Percentiles rank a stretch among this genome's conserved stretches.
phyloP scores from a whole-genome alignment of 345 rosid species.

The Eucalyptus viminalis region DNA sequence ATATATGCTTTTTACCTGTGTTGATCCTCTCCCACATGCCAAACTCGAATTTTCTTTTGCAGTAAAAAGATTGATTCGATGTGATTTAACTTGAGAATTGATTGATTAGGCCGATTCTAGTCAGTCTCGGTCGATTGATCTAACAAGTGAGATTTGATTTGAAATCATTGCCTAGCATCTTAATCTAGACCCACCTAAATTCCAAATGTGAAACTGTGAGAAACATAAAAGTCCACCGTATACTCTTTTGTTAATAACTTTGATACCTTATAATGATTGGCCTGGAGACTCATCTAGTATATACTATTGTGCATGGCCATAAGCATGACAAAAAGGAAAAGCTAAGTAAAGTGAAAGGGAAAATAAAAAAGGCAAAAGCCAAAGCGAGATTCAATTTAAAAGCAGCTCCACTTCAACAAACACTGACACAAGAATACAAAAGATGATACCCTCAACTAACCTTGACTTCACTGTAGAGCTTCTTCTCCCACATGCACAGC shows the following conservation, averaged over 20 bases:
- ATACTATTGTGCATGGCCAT: neutral
- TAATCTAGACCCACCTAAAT: neutral
- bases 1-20: neutral
- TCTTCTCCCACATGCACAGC: conserved; percentile 62
- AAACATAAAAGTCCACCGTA: neutral
- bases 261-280: neutral
- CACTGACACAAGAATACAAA: neutral
- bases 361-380: neutral
- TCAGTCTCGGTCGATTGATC: accelerated
- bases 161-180: neutral
- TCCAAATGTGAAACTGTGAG: neutral
- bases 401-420: neutral
- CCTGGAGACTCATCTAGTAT: neutral
- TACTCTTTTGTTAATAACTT: neutral
- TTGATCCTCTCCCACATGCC: neutral
- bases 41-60: neutral
- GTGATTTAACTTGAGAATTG: neutral
- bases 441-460: conserved; percentile 4
- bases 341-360: neutral
- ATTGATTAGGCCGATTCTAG: neutral
- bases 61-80: neutral
- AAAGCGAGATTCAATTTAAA: neutral
- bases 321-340: neutral
- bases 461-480: conserved; percentile 68
- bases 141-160: neutral